Base-by-base conservation (phyloP, 805 yeast species). In the Candida koratica region DNA sequence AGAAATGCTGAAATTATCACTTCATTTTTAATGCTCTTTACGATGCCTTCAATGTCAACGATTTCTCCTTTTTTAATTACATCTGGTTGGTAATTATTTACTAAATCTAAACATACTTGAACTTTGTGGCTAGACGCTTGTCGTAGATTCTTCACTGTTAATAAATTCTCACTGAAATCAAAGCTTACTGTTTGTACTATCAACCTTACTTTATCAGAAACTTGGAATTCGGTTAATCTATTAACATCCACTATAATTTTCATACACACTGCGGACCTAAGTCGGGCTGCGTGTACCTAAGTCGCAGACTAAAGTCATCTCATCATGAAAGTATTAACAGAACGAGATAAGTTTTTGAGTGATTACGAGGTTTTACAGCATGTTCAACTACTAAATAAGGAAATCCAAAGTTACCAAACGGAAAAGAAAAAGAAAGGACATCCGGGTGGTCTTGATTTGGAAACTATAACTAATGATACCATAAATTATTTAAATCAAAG, bases 281-380 rank as follows among this genome's bases (percentile, higher is more conserved):
- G n/a, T n/a, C n/a, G n/a, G n/a, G n/a, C n/a, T n/a, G n/a, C n/a
- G n/a, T n/a, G n/a, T n/a, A n/a, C n/a, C n/a, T n/a, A n/a, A n/a
- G n/a, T n/a, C n/a, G n/a, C n/a, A n/a, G n/a, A n/a, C n/a, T n/a
- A n/a, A n/a, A n/a, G n/a, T n/a, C n/a, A n/a, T n/a, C n/a, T 18
- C 24, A 18, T 10, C 13, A 27, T 69, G 74, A 60, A 67, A 55
- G 61, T 73, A 3, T 56, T 72, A 19, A 54, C 58, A 17, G 69
- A 65, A 26, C 58, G 87, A 39, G 82, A 77, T 29, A 69, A 73
- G 38, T 66, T 83, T 39, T 60, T 84, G 23, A 73, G 86, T 29
- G 79, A 83, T 52, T 73, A 60, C 43, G 93, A 83, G 55, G 88
- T 83, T 1, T 60, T 67, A 28, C 61, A 67, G 32, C 84, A 79